These are phyloP conservation scores for Fusarium sp. DNA, from an alignment of 2,329 filamentous ascomycete genomes.

Conservation along the genomic window DNA sequence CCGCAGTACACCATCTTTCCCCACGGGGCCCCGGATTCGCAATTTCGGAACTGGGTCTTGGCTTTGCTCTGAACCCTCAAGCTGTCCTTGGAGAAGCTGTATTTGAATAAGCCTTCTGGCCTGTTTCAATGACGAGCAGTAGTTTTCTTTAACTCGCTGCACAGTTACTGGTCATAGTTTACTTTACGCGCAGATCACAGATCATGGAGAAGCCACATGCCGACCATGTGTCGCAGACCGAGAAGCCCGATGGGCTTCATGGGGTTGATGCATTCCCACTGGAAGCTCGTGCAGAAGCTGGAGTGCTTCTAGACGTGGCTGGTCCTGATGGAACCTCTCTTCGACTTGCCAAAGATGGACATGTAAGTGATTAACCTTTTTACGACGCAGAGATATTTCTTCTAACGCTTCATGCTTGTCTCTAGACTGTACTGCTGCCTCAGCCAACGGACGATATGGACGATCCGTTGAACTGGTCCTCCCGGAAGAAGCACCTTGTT, in stretches of 20 bases:
- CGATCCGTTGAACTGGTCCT: constrained; percentile 34
- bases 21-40: constrained; percentile 25
- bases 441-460: constrained; percentile 22
- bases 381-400: not conserved
- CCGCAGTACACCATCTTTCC: constrained; percentile 4
- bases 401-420: not conserved
- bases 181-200: not conserved
- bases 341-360: constrained; percentile 30
- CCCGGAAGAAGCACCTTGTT: constrained; percentile 23
- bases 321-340: constrained; percentile 10
- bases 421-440: constrained; percentile 25
- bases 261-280: constrained; percentile 14
- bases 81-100: not conserved
- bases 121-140: not conserved
- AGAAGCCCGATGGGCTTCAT: constrained; percentile 5
- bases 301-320: constrained; percentile 20
- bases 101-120: constrained; percentile 16
- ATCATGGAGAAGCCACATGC: constrained; percentile 30
- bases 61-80: not conserved
- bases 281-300: constrained; percentile 28
- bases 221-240: constrained; percentile 28
- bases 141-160: not conserved
- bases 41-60: constrained; percentile 26
- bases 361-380: constrained; percentile 9
- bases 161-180: not conserved